phyloP scores from a whole-genome alignment of 164 flowering plant genomes.

The Aristolochia californica region DNA sequence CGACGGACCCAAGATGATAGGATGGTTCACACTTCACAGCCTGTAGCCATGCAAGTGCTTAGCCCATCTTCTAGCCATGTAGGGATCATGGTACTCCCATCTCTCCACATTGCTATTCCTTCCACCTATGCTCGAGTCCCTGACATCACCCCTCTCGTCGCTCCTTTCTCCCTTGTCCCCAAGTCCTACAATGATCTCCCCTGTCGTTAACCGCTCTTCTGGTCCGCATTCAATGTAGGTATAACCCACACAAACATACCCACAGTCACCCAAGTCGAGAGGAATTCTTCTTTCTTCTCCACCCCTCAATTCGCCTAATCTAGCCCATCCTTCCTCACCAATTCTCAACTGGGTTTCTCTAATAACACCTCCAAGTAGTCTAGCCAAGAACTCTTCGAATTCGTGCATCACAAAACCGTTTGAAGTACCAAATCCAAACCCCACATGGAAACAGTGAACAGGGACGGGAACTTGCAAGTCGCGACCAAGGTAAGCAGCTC shows the following conservation, averaged over 20 bases:
- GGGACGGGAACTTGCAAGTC: constrained; percentile 31
- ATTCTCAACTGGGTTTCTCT: constrained; percentile 57
- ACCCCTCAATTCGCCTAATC: constrained; percentile 60
- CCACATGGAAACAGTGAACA: constrained; percentile 62
- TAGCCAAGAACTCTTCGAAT: constrained; percentile 60
- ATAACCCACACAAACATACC: constrained; percentile 36
- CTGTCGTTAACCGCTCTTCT: constrained; percentile 42
- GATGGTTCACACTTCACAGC: constrained; percentile 18
- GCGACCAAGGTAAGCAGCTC: constrained; percentile 27
- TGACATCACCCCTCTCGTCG: constrained; percentile 14
- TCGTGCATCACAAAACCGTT: constrained; percentile 61
- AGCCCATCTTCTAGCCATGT: constrained; percentile 92
- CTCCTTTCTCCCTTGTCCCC: constrained; percentile 28
- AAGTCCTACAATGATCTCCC: constrained; percentile 45
- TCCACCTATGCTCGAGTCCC: constrained; percentile 29
- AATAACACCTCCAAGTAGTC: constrained; percentile 51
- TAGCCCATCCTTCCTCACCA: constrained; percentile 41
- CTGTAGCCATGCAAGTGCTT: constrained; percentile 83
- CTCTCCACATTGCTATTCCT: constrained; percentile 52
- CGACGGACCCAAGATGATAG: too few relatives aligned
- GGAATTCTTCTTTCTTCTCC: constrained; percentile 73
- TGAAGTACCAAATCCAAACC: constrained; percentile 56
- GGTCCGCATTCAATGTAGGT: constrained; percentile 55
- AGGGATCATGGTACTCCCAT: constrained; percentile 83
- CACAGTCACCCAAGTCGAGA: constrained; percentile 33